These are phyloP conservation scores for Chaetomium sp. DNA, from an alignment of 2,329 filamentous ascomycete genomes.

Conservation along the genomic window DNA sequence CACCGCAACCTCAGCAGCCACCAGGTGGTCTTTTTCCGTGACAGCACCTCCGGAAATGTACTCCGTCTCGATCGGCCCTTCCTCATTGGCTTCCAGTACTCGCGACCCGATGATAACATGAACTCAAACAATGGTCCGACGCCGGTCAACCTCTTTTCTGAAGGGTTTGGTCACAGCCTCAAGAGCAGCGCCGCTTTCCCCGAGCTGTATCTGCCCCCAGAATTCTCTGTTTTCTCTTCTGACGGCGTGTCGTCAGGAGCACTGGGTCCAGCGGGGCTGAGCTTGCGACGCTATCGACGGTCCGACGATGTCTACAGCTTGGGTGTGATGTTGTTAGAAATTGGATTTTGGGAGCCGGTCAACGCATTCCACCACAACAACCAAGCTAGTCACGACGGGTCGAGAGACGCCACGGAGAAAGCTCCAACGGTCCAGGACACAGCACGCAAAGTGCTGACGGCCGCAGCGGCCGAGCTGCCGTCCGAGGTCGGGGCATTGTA, in stretches of 20 bases:
- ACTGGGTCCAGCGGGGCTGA: neutral
- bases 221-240: neutral
- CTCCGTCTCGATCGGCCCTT: neutral
- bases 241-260: too few relatives aligned
- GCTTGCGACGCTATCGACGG: neutral
- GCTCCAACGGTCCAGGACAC: neutral
- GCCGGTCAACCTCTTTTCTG: neutral
- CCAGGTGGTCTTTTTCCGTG: constrained; percentile 1
- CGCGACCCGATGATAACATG: neutral
- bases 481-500: neutral
- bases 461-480: neutral
- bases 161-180: neutral
- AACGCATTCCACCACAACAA: neutral
- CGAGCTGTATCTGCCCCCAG: neutral
- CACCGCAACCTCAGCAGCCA: constrained; percentile 1
- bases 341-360: neutral
- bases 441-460: neutral
- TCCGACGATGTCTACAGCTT: constrained; percentile 5
- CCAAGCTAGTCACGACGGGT: too few relatives aligned
- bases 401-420: neutral
- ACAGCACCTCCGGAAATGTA: neutral
- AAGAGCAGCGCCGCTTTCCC: neutral
- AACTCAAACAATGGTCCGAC: neutral
- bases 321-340: neutral
- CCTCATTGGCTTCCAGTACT: constrained; percentile 3